Percentiles rank a stretch among this genome's conserved stretches.
Evolutionary conservation across 495 filamentous ascomycete species (phyloP).

Genomic region (Hyaloscypha variabilis): DNA sequence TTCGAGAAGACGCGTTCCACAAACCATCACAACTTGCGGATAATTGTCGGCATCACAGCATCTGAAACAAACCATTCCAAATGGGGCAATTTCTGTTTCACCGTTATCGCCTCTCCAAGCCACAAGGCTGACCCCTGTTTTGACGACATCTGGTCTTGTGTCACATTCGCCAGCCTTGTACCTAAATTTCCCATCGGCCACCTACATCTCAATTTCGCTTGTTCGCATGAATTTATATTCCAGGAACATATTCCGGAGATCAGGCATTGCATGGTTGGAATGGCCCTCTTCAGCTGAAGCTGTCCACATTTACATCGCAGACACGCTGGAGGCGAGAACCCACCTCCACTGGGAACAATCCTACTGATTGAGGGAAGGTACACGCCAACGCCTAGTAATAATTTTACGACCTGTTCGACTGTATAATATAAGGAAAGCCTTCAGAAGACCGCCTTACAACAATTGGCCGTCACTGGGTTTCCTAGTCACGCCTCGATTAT

Average conservation of each 20-base stretch:
- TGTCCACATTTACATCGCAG: not conserved
- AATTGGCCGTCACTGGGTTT: not conserved
- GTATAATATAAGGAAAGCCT: not conserved
- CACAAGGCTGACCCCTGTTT: not conserved
- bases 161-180: not conserved
- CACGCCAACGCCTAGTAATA: too few relatives aligned
- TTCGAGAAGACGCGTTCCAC: not conserved
- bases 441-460: not conserved
- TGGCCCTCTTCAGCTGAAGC: not conserved
- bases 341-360: not conserved
- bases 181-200: not conserved
- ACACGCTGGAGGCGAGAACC: not conserved
- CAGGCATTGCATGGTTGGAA: not conserved
- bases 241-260: not conserved
- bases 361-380: not conserved
- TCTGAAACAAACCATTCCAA: not conserved
- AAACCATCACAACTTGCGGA: not conserved
- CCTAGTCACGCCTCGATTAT: not conserved
- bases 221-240: not conserved
- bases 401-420: too few relatives aligned
- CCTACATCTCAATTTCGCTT: not conserved
- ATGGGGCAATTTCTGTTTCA: not conserved
- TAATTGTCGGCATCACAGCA: not conserved
- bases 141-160: not conserved
- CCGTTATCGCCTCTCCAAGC: not conserved